Evolutionary conservation across 169 alveolate species (phyloP).

Genomic region (Eimeria necatrix): DNA sequence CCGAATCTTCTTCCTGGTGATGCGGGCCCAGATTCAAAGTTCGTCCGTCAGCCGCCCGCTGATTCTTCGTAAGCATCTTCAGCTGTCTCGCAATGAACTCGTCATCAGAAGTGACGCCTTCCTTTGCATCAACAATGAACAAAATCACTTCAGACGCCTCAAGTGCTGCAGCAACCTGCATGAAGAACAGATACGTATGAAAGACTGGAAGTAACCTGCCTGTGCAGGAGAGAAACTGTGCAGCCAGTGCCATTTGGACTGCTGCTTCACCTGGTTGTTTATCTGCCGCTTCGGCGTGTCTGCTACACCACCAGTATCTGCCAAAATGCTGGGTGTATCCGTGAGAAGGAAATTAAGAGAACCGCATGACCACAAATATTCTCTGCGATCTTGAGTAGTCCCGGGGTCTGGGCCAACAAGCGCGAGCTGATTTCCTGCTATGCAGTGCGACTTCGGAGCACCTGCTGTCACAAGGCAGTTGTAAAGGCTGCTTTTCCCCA

Average conservation of each 20-base stretch:
- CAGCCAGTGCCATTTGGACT: neutral
- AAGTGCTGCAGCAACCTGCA: constrained; percentile 83
- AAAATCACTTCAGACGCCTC: constrained; percentile 86
- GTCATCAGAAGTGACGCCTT: constrained; percentile 89
- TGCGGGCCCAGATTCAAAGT: neutral
- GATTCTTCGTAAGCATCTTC: constrained; percentile 79
- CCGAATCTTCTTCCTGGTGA: neutral
- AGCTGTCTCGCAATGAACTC: constrained; percentile 76
- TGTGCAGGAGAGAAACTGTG: neutral
- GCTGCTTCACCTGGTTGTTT: constrained; percentile 39
- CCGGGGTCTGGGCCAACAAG: constrained; percentile 81
- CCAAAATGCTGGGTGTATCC: constrained; percentile 89
- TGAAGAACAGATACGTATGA: neutral
- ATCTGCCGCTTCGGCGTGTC: neutral
- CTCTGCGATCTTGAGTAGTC: constrained; percentile 87
- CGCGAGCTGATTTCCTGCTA: constrained; percentile 55
- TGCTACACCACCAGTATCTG: neutral
- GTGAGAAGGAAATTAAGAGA: constrained; percentile 58
- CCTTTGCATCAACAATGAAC: constrained; percentile 89
- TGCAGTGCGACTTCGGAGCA: neutral
- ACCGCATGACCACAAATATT: constrained; percentile 80
- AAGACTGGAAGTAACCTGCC: neutral
- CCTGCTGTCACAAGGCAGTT: constrained; percentile 84
- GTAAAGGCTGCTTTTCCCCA: constrained; percentile 88
- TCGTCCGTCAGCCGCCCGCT: constrained; percentile 30